A percentile compares a stretch with the other conserved stretches of the same genome.
Conservation (phyloP, 2,329 filamentous ascomycete species). For the Phialocephala sp. region DNA sequence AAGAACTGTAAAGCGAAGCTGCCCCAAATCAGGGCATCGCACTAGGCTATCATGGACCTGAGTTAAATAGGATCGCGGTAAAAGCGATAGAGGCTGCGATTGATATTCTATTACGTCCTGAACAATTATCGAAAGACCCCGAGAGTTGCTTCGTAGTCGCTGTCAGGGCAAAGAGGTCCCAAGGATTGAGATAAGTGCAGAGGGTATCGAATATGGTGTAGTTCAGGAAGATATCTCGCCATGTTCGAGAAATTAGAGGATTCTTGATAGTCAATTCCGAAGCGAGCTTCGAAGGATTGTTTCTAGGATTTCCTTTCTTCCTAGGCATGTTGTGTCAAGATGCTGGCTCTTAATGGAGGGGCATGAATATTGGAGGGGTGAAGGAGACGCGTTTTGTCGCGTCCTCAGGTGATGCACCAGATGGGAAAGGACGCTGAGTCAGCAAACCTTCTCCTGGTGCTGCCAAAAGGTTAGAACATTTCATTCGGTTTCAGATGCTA, state of each 20-base stretch:
- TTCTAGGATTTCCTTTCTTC: not conserved
- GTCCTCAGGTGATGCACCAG: not conserved
- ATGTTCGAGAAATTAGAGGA: not conserved
- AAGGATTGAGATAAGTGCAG: not conserved
- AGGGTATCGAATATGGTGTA: not conserved
- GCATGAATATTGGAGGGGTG: not conserved
- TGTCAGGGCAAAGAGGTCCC: not conserved
- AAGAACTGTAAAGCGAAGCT: conserved; percentile 4
- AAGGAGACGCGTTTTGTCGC: not conserved
- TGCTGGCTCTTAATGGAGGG: not conserved
- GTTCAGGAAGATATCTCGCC: not conserved
- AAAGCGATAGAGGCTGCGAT: not conserved
- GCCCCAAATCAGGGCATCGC: not conserved
- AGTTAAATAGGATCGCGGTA: not conserved
- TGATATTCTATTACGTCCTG: conserved; percentile 6
- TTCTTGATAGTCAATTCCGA: too few relatives aligned
- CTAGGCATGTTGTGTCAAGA: not conserved
- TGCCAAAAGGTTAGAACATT: too few relatives aligned
- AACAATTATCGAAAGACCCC: not conserved
- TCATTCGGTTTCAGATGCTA: too few relatives aligned
- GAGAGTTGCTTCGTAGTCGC: conserved; percentile 4
- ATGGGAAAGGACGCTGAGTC: not conserved
- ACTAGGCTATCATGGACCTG: not conserved
- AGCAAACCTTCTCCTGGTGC: too few relatives aligned
- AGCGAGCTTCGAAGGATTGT: not conserved